Evolutionary conservation across 805 yeast genomes (phyloP).

Genomic region (Vanderwaltozyma yarrowii): DNA sequence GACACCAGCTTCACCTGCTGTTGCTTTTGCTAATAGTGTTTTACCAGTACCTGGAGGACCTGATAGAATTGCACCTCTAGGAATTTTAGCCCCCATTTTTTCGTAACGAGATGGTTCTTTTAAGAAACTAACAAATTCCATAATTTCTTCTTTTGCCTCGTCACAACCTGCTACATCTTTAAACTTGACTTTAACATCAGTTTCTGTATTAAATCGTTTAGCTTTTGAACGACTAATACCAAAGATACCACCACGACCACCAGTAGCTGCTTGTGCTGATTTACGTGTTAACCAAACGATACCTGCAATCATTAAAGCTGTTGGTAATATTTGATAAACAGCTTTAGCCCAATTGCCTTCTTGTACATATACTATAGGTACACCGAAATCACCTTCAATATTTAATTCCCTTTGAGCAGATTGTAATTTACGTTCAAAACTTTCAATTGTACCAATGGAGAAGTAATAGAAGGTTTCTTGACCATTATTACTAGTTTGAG

Average conservation of each 20-base stretch:
- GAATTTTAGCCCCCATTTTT: constrained; percentile 84
- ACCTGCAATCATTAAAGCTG: constrained; percentile 79
- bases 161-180: constrained; percentile 92
- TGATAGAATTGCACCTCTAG: constrained; percentile 87
- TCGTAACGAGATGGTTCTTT: constrained; percentile 81
- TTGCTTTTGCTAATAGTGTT: constrained; percentile 83
- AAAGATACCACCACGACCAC: constrained; percentile 59
- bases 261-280: constrained; percentile 38
- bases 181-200: constrained; percentile 79
- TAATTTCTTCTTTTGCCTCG: constrained; percentile 88
- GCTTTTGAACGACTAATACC: constrained; percentile 77
- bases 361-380: constrained; percentile 73
- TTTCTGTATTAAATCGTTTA: constrained; percentile 81
- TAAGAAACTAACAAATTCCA: constrained; percentile 88
- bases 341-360: constrained; percentile 59
- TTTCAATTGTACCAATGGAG: constrained; percentile 80
- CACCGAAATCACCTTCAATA: constrained; percentile 49
- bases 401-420: constrained; percentile 63
- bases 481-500: constrained; percentile 30
- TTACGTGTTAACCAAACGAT: constrained; percentile 70
- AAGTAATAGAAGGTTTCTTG: constrained; percentile 40
- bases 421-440: constrained; percentile 71
- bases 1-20: constrained; percentile 95
- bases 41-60: constrained; percentile 99
- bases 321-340: constrained; percentile 74